These are phyloP conservation scores for Colletotrichum sp. DNA, from an alignment of 2,329 filamentous ascomycete genomes.

Conservation along the genomic window DNA sequence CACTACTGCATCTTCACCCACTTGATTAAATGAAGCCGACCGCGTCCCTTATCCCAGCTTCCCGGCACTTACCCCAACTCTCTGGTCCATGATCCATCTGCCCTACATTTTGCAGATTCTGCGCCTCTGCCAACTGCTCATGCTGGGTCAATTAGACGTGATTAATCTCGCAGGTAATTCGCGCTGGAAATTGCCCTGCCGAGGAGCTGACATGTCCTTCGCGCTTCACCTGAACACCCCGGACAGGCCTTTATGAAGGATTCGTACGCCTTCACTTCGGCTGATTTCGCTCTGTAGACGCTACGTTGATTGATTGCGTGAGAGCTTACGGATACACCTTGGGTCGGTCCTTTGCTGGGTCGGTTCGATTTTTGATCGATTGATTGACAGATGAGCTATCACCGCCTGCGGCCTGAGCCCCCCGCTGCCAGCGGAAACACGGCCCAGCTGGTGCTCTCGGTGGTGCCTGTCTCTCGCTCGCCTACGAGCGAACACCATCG, in stretches of 20 bases:
- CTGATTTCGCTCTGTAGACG: background rate
- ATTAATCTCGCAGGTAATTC: constrained; percentile 15
- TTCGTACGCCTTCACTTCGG: background rate
- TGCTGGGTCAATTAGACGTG: background rate
- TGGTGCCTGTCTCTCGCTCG: background rate
- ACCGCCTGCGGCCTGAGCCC: background rate
- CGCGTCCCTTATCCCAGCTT: background rate
- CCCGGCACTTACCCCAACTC: background rate
- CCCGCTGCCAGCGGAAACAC: background rate
- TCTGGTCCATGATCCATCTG: background rate
- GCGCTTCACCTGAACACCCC: constrained; percentile 9
- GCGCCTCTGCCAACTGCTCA: background rate
- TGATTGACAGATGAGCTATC: background rate
- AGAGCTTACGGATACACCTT: background rate
- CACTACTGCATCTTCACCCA: background rate
- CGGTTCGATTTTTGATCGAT: background rate
- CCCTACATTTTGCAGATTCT: background rate
- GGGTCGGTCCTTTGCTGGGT: background rate
- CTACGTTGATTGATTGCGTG: background rate
- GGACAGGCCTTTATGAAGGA: background rate
- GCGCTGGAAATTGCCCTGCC: constrained; percentile 14
- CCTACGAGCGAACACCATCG: background rate
- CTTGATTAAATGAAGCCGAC: background rate
- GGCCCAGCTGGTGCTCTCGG: background rate
- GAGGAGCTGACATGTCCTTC: background rate